These are phyloP conservation scores for Marchantia paleacea DNA, from an alignment of 225 moss, liverwort and hornwort species.

Conservation along the genomic window DNA sequence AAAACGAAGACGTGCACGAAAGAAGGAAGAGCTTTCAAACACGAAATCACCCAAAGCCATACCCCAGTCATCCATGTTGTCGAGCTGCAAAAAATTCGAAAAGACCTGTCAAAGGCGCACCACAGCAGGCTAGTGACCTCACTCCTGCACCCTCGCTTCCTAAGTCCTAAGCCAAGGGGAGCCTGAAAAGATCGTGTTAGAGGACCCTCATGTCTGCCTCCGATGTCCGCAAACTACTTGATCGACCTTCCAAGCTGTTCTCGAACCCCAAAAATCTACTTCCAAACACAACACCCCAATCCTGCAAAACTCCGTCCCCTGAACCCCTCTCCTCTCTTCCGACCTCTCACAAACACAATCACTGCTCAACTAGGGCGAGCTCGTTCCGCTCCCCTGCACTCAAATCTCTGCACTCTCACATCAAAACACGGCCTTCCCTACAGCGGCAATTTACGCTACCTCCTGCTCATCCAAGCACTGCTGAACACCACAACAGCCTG, in stretches of 20 bases:
- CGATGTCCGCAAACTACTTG: background rate
- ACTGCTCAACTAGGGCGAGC: constrained; percentile 12
- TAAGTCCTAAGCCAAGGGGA: constrained; percentile 2
- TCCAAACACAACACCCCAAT: background rate
- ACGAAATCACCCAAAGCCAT: background rate
- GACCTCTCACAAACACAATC: background rate
- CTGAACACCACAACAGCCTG: background rate
- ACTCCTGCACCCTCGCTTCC: constrained; percentile 2
- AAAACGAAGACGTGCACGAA: background rate
- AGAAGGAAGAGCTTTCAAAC: background rate
- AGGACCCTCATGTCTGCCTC: constrained; percentile 27
- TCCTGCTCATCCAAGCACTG: constrained; percentile 6
- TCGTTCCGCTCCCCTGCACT: background rate
- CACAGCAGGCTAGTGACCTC: background rate
- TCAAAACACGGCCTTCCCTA: constrained; percentile 5
- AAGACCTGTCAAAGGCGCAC: background rate
- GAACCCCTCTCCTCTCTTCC: background rate
- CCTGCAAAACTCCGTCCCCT: background rate
- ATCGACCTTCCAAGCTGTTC: background rate
- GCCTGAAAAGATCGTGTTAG: constrained; percentile 4
- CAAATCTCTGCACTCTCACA: constrained; percentile 8
- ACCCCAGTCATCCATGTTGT: constrained; percentile 46
- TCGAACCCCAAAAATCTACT: background rate
- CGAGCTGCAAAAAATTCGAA: constrained; percentile 9
- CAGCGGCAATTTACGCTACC: background rate